Base-by-base conservation (phyloP, 2,329 filamentous ascomycete species). In the Scedosporium aurantiacum region DNA sequence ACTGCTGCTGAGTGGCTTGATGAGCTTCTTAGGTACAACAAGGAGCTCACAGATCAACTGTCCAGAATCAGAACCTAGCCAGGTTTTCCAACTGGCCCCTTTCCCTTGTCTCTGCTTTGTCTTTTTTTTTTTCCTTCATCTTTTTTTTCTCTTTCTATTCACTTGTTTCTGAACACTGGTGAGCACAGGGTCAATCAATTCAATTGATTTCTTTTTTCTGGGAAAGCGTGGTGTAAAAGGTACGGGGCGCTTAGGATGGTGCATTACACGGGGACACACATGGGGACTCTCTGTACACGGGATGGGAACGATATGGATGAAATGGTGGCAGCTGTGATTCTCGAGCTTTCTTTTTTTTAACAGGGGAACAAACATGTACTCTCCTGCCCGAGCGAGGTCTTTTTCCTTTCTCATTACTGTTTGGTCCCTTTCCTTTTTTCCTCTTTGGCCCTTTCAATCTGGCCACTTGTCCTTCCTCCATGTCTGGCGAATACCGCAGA, bases 1-100 rank as follows among this genome's bases (percentile, higher is more conserved):
- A 87, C 91, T 73, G 83, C 89, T 2, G 88, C 85, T 14, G 86
- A 90, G 65, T 95, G 88, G 79, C 75, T 96, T n/a, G 84, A 92
- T 64, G 82, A 87, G 16, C 70, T 95, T 21, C 72, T 91, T 12
- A 75, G 79, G 45, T 89, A 86, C 4, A 96, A 95, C 69, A 76
- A 85, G 61, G 70, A 76, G 27, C 71, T 91, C 60, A 76, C 76
- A 62, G 71, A 70, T n/a, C 80, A 82, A 70, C 71, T 87, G 55
- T 74, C 75, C n/a, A 72, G 76, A 47, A 67, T 82, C 5, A 28
- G 43, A 2, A 16, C 25, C 10, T 43, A 45, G 57, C 12, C 6
- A 41, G 59, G 18, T 14, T 28, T 16, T n/a, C 18, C n/a, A 57
- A 2, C 59, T 37, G 12, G 37, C 18, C 14, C 25, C 56, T 60